Conservation (phyloP, 345 rosid genomes). For the Camelina laxa region DNA sequence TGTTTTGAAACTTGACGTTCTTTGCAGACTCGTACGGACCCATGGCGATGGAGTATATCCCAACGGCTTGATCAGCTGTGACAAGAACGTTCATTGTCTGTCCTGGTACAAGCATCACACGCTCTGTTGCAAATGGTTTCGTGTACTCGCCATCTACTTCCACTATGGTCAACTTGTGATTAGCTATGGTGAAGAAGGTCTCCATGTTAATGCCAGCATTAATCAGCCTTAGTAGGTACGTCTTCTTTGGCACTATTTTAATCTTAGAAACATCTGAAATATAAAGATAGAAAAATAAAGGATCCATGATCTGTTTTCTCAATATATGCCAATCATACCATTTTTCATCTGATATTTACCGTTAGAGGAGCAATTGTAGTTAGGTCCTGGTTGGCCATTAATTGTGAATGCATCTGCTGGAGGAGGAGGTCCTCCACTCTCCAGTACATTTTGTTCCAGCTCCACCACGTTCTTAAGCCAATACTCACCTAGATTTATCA, state of each 20-base stretch:
- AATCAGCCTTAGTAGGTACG: slow-evolving; percentile 72
- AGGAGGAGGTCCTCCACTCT: slow-evolving; percentile 74
- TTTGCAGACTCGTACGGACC: slow-evolving; percentile 79
- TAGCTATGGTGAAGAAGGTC: slow-evolving; percentile 77
- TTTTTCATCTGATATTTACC: slow-evolving; percentile 46
- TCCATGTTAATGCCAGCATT: slow-evolving; percentile 85
- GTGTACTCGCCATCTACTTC: slow-evolving; percentile 90
- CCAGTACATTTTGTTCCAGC: slow-evolving; percentile 59
- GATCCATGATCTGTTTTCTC: not conserved
- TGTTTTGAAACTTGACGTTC: slow-evolving; percentile 64
- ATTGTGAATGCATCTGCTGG: slow-evolving; percentile 79
- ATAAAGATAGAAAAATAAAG: not conserved
- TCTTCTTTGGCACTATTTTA: slow-evolving; percentile 68
- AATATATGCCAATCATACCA: not conserved
- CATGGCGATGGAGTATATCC: slow-evolving; percentile 79
- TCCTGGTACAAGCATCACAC: slow-evolving; percentile 87
- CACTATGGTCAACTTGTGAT: slow-evolving; percentile 75
- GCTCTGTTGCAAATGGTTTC: slow-evolving; percentile 67
- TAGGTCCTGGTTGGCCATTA: slow-evolving; percentile 90
- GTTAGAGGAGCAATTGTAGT: slow-evolving; percentile 71
- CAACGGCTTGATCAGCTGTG: slow-evolving; percentile 73
- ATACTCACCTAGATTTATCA: slow-evolving; percentile 65
- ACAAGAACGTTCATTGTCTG: slow-evolving; percentile 86
- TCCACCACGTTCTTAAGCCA: slow-evolving; percentile 72
- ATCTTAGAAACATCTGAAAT: slow-evolving; percentile 69